A percentile compares a stretch with the other conserved stretches of the same genome.
Conservation (phyloP, 2,329 filamentous ascomycete genomes). For the Colletotrichum sublineola region DNA sequence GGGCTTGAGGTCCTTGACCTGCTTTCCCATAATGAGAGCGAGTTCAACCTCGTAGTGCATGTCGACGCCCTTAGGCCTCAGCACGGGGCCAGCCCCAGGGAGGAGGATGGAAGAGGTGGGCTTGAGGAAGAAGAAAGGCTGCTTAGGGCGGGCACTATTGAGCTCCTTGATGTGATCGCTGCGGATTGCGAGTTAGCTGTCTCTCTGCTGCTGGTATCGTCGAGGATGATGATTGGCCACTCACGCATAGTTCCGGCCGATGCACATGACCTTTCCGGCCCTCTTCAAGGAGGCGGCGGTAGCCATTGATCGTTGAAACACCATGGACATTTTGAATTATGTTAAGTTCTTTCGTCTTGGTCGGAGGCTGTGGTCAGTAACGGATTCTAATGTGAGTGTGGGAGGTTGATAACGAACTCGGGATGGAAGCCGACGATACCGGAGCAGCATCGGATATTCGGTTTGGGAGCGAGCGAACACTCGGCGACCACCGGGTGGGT, state of each 20-base stretch:
- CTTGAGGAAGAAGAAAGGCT: constrained; percentile 99
- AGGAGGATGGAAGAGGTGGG: constrained; percentile 87
- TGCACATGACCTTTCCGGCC: constrained; percentile 86
- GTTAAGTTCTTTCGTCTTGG: not conserved
- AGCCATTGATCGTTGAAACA: constrained; percentile 54
- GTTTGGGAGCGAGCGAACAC: constrained; percentile 13
- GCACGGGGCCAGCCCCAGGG: constrained; percentile 81
- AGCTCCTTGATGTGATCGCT: constrained; percentile 96
- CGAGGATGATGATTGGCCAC: constrained; percentile 50
- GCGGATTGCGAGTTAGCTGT: constrained; percentile 42
- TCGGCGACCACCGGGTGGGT: constrained; percentile 8
- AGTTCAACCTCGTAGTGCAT: constrained; percentile 97
- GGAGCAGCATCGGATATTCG: constrained; percentile 37
- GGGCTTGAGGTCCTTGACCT: constrained; percentile 79
- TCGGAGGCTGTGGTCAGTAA: not conserved
- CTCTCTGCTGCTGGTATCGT: constrained; percentile 47
- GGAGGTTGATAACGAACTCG: constrained; percentile 1
- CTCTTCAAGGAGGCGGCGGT: constrained; percentile 63
- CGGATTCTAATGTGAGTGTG: not conserved
- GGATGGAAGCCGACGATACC: constrained; percentile 25
- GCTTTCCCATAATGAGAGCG: constrained; percentile 88
- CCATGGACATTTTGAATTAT: constrained; percentile 48
- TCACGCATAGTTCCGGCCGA: constrained; percentile 96
- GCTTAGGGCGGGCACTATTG: constrained; percentile 87
- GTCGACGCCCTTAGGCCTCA: constrained; percentile 85